These are phyloP conservation scores for Gloeostereum incarnatum DNA, from an alignment of 768 basidiomycete genomes.

Conservation along the genomic window DNA sequence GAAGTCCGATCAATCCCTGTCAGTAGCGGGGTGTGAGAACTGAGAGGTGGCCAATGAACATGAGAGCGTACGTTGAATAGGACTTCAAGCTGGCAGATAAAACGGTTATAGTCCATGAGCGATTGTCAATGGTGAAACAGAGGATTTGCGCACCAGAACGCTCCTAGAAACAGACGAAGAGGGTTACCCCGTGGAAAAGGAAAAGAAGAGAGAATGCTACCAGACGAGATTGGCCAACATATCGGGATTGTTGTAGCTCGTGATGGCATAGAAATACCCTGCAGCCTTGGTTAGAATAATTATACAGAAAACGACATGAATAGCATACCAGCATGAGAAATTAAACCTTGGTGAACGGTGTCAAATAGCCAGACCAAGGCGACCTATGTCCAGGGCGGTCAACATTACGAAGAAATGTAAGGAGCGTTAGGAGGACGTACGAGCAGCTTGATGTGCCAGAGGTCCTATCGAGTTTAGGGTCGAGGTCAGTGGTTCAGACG, in stretches of 20 bases:
- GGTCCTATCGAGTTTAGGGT: conserved; percentile 22
- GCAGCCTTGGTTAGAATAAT: conserved; percentile 2
- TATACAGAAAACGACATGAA: no score
- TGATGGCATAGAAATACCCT: conserved; percentile 47
- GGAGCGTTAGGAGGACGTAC: conserved; percentile 16
- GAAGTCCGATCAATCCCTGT: conserved; percentile 43
- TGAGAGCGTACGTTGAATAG: conserved; percentile 37
- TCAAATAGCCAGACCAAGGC: conserved; percentile 39
- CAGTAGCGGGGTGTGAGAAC: conserved; percentile 10
- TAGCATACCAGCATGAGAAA: conserved; percentile 39
- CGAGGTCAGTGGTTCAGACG: neutral
- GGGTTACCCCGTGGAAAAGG: neutral
- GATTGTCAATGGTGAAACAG: neutral
- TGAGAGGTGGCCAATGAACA: neutral
- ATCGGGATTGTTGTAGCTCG: conserved; percentile 35
- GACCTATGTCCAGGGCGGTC: conserved; percentile 26
- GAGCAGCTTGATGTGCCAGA: conserved; percentile 41
- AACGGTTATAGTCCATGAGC: neutral
- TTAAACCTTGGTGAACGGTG: conserved; percentile 40
- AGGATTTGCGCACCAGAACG: conserved; percentile 27
- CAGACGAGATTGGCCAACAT: conserved; percentile 33
- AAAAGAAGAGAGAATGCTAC: conserved; percentile 18
- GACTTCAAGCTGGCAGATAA: conserved; percentile 35
- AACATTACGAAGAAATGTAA: neutral
- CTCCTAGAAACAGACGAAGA: conserved; percentile 25